Evolutionary conservation across 495 filamentous ascomycete genomes (phyloP).

Genomic region (Xylaria curta): DNA sequence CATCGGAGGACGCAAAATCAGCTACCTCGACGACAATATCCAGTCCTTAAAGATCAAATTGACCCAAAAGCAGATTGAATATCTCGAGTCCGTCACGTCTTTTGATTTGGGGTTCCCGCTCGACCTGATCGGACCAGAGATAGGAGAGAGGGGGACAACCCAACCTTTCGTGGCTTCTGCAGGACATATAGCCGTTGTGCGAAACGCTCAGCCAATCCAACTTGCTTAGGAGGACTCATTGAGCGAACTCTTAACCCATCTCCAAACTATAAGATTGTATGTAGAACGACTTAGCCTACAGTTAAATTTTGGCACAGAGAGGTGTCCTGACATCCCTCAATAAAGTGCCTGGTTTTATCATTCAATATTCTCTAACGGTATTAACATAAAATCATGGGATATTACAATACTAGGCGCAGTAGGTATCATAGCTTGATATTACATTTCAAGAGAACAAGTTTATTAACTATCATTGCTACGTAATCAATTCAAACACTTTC

Average conservation of each 20-base stretch:
- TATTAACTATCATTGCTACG: too few species aligned
- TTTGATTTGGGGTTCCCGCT: conserved; percentile 63
- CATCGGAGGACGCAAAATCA: conserved; percentile 64
- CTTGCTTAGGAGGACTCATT: background rate
- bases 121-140: conserved; percentile 48
- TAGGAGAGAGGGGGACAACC: background rate
- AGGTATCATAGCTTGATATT: too few species aligned
- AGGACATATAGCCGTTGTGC: conserved; percentile 1
- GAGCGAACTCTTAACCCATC: background rate
- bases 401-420: too few species aligned
- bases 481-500: too few species aligned
- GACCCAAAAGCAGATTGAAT: conserved; percentile 61
- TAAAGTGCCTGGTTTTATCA: too few species aligned
- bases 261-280: background rate
- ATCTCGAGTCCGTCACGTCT: conserved; percentile 56
- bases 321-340: too few species aligned
- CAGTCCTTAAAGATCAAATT: conserved; percentile 62
- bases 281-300: background rate
- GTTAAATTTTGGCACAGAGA: too few species aligned
- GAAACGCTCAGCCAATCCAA: background rate
- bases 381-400: too few species aligned
- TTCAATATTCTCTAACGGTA: too few species aligned
- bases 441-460: too few species aligned
- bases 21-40: conserved; percentile 70
- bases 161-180: background rate